These are phyloP conservation scores for Globisporangium middletonii DNA, from an alignment of 352 stramenopile genomes.

Conservation along the genomic window DNA sequence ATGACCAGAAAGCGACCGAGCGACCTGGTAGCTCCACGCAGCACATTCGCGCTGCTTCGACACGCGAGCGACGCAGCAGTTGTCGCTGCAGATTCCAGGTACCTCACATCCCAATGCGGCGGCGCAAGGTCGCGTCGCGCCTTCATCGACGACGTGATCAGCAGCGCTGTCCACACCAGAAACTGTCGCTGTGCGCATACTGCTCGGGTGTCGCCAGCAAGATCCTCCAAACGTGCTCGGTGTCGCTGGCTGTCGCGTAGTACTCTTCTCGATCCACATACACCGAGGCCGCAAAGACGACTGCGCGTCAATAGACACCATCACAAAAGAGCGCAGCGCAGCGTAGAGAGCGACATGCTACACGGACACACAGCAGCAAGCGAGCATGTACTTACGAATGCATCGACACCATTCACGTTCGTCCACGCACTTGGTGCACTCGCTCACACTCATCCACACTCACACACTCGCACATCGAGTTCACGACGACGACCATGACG, in stretches of 20 bases:
- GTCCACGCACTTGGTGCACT: no score
- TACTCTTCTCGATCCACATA: constrained; percentile 7
- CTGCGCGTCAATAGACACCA: not conserved
- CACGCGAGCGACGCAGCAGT: no score
- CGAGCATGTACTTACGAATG: no score
- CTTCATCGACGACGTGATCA: not conserved
- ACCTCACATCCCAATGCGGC: no score
- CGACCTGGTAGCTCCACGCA: no score
- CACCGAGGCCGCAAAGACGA: constrained; percentile 5
- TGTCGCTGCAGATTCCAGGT: no score
- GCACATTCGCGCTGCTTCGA: no score
- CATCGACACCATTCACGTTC: no score
- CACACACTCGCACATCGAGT: not conserved
- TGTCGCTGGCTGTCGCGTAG: not conserved
- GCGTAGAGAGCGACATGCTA: no score
- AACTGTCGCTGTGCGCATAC: constrained; percentile 1
- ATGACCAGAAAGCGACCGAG: no score
- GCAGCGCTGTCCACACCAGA: constrained; percentile 1
- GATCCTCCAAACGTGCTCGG: constrained; percentile 7
- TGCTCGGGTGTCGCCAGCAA: not conserved
- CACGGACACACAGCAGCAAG: no score
- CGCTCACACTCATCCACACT: not conserved
- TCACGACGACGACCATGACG: not conserved
- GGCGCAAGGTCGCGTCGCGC: not conserved
- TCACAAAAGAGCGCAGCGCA: constrained; percentile 2